Base-by-base conservation (phyloP, 306 rosid species). In the Vicia sativa region DNA sequence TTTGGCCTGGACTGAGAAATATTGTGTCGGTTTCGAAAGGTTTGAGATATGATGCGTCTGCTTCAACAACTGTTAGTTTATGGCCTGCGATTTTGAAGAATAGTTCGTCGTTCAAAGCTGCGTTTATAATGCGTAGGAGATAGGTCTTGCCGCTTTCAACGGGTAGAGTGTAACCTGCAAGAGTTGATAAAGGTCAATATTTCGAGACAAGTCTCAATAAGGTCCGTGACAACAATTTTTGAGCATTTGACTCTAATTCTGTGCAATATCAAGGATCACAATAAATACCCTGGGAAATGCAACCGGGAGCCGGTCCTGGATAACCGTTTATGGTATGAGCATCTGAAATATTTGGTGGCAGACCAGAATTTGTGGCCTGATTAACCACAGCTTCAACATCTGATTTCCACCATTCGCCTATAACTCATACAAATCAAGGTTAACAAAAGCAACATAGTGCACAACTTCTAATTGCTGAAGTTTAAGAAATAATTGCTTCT, bases 371-470 rank as follows among this genome's bases (percentile, higher is more conserved):
- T 35, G 35, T 50, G 7, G 91, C 68, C 41, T 88, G 78, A 46
- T 85, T 48, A 16, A 91, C 52, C 58, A 88, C 85, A 13, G 78
- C 87, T 70, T 88, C 97, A 64, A 86, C 91, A 37, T 91, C 93
- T 61, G 82, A 71, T 72, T 88, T 91, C 96, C 96, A 85, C 97
- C 91, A 91, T 73, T 91, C 89, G 4, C 84, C 91, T 88, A 14
- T 0, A 76, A 52, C 56, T 60, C 68, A 34, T 61, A 21, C 49
- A 48, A 41, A 55, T 31, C 37, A 64, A 62, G 49, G 56, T 52
- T 16, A 63, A 23, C 54, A 46, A 68, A 43, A 11, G 15, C 31
- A 59, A 48, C n/a, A 68, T 37, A 43, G 43, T 26, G 25, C 26
- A 23, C 46, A 39, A 52, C 31, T 75, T 31, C 39, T 60, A 75